Evolutionary conservation across 2,329 filamentous ascomycete species (phyloP), one percentile per base, ranked within the genome.

Genomic region (Neofusicoccum ribis): DNA sequence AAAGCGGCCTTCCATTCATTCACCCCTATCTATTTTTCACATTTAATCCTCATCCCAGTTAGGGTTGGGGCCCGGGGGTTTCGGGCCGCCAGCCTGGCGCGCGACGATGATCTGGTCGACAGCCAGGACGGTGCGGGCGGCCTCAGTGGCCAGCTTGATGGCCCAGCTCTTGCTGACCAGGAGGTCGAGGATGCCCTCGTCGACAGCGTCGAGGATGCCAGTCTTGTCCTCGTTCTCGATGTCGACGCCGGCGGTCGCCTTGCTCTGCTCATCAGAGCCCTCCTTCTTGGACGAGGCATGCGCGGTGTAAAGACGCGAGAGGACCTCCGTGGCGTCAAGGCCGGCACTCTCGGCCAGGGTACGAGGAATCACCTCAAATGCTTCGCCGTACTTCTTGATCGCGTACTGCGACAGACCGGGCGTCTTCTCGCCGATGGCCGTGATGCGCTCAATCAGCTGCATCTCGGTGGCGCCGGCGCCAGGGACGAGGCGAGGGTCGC

Each of bases 61-160:
- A 51, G 93, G 90, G 81, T 97, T 97, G 71, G 93, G 95, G 52
- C 91, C 93, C 36, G 95, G 95, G 65, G 94, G 94, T 86, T 99
- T 99, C 23, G 96, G 95, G 43, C 95, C 95, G 75, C 95, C 95
- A 54, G 96, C 95, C 82, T 98, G 95, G 81, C 94, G 89, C 68
- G 96, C 93, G 65, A 99, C 95, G 76, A 99, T 99, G 76, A 99
- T 99, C 82, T 99, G 96, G 80, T 99, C 95, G 44, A 99, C 95
- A 54, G 93, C 96, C 69, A 99, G 83, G 36, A 99, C 91, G 54
- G 95, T 99, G 73, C 95, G 87, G 62, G 93, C 94, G 46, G 95
- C 90, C 81, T 99, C 95, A 27, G 94, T 97, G 43, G 95, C 96
- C 69, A 99, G 85, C 82, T 95, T 95, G 79, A 99, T 97, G 52